Percentiles rank a stretch among this genome's conserved stretches.
Conservation (phyloP, 192 early-diverging fungal species). For the Radiomyces spectabilis region DNA sequence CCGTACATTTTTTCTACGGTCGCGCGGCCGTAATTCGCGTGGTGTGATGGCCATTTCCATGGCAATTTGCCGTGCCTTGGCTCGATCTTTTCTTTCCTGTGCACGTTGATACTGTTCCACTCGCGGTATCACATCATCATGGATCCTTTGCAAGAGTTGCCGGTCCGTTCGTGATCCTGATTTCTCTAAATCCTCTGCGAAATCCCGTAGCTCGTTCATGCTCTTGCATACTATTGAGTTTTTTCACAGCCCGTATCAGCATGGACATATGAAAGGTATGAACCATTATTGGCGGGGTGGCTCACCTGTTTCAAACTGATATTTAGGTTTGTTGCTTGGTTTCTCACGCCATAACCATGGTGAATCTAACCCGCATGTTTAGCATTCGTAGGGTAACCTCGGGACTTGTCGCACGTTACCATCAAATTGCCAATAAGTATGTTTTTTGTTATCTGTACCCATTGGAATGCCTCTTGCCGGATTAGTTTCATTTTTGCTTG, state of each 20-base stretch:
- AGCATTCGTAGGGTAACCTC: too few relatives aligned
- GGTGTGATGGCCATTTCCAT: neutral
- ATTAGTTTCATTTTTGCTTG: conserved; percentile 1
- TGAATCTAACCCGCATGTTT: conserved; percentile 10
- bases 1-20: neutral
- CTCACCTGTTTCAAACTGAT: conserved; percentile 17
- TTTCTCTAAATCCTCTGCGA: neutral
- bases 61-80: conserved; percentile 2
- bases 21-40: neutral
- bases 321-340: neutral
- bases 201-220: neutral
- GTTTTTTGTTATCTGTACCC: conserved; percentile 18
- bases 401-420: too few relatives aligned
- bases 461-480: conserved; percentile 8
- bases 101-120: neutral
- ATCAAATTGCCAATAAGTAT: conserved; percentile 28
- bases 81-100: neutral
- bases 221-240: conserved; percentile 1
- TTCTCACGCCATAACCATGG: conserved; percentile 22
- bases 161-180: conserved; percentile 4
- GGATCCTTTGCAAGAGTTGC: neutral
- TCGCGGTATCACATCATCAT: neutral
- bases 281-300: too few relatives aligned
- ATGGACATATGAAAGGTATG: too few relatives aligned
- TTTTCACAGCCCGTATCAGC: too few relatives aligned